Percentiles rank a stretch among this genome's conserved stretches.
Conservation (phyloP, 208 protist species). For the Zelonia costaricensis region DNA sequence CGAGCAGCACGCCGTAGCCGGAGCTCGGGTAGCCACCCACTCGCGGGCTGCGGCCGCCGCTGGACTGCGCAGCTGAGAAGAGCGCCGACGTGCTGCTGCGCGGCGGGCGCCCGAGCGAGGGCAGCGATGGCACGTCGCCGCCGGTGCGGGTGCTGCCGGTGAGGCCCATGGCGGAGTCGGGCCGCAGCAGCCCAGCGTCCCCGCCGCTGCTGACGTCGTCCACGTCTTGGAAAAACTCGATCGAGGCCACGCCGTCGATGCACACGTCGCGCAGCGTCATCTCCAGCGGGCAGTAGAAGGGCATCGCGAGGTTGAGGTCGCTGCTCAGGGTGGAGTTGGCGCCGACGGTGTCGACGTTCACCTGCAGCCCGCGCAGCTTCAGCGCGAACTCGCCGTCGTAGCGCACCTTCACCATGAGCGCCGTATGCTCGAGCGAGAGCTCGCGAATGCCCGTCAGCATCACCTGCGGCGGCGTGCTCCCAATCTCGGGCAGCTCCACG, state of each 20-base stretch:
- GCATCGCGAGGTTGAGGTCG: conserved; percentile 72
- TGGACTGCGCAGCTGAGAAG: conserved; percentile 14
- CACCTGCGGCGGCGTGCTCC: conserved; percentile 70
- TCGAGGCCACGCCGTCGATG: conserved; percentile 78
- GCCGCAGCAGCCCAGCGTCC: background rate
- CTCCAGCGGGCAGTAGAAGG: conserved; percentile 88
- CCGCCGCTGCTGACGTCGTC: conserved; percentile 15
- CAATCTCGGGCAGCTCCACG: conserved; percentile 76
- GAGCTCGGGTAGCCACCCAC: conserved; percentile 21
- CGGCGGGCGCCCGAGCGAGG: conserved; percentile 10
- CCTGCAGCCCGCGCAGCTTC: conserved; percentile 73
- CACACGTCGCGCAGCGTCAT: conserved; percentile 81
- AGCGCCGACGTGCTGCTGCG: conserved; percentile 4
- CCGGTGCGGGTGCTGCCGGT: conserved; percentile 3
- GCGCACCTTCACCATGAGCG: conserved; percentile 79
- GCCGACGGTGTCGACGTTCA: conserved; percentile 86
- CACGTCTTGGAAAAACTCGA: conserved; percentile 83
- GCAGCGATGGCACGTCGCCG: background rate
- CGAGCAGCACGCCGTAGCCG: conserved; percentile 78
- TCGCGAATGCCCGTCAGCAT: conserved; percentile 72
- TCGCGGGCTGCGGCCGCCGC: conserved; percentile 5
- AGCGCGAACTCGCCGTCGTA: conserved; percentile 84
- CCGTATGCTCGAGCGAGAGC: conserved; percentile 75
- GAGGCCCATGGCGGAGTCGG: conserved; percentile 3
- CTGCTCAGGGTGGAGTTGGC: conserved; percentile 44